Conservation (phyloP, 148 eudicot species). For the Rhododendron griersonianum region DNA sequence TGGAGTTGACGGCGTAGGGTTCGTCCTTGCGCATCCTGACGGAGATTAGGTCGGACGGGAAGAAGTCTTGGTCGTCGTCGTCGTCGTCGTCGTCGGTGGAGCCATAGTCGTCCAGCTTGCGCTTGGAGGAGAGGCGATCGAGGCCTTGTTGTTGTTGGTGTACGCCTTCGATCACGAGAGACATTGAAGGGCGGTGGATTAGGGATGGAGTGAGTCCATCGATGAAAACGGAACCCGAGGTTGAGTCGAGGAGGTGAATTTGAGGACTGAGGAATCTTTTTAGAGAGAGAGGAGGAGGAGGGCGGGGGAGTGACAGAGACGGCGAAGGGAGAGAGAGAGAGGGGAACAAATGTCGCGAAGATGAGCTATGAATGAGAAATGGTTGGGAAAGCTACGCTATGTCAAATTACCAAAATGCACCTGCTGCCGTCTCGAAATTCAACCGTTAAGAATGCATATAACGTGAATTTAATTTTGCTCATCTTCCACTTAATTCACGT, state of each 20-base stretch:
- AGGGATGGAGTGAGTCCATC: slow-evolving; percentile 4
- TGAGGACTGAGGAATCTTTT: neutral
- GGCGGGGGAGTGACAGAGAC: neutral
- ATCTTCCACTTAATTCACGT: no score
- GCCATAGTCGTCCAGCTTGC: slow-evolving; percentile 18
- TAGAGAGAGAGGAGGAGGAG: no score
- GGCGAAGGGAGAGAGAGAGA: neutral
- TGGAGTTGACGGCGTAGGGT: slow-evolving; percentile 4
- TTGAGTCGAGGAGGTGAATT: neutral
- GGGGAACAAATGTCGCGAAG: neutral
- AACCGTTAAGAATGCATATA: no score
- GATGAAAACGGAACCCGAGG: neutral
- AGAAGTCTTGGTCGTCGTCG: neutral
- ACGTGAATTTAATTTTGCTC: no score
- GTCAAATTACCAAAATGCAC: neutral
- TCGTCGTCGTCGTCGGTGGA: slow-evolving; percentile 7
- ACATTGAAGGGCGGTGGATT: slow-evolving; percentile 6
- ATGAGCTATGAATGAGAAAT: neutral
- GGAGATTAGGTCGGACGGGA: slow-evolving; percentile 4
- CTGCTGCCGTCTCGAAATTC: neutral
- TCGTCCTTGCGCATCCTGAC: slow-evolving; percentile 20
- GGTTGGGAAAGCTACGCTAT: slow-evolving; percentile 3
- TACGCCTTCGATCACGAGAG: slow-evolving; percentile 12
- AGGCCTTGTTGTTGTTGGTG: slow-evolving; percentile 5
- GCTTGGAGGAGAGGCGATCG: slow-evolving; percentile 20